Base-by-base conservation (phyloP, 2,329 filamentous ascomycete genomes). In the Clarireedia homoeocarpa region DNA sequence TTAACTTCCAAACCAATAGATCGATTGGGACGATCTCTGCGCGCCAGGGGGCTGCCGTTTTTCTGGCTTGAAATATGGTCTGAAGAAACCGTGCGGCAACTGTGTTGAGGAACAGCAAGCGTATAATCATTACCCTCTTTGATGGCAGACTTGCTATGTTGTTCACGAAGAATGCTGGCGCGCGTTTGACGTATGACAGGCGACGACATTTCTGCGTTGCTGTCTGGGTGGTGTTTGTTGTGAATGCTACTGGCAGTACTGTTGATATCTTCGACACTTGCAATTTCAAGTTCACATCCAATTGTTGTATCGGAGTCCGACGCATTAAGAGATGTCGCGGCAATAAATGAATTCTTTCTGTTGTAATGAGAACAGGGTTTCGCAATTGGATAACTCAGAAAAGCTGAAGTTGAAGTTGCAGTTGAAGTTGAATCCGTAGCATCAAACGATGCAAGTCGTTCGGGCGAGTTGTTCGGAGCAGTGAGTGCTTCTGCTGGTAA, bases 341-440 rank as follows among this genome's bases (percentile, higher is more conserved):
- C 2, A 47, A 47, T 3, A 5, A 4, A 26, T 14, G 12, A 15
- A 24, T 27, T 14, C 4, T n/a, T 50, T 23, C 17, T 38, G 46
- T 12, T 44, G 45, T 23, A 49, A 38, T 14, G 30, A 34, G 30
- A 34, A 34, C 4, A 34, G 3, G 10, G 10, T 34, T 34, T 34
- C 9, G 14, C 30, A 14, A 49, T 40, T 14, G 45, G 24, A 24
- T 49, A 40, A 40, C 34, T 39, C 24, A 45, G 44, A 36, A 27
- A 45, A 34, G 45, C 17, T 9, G 47, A 55, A 51, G 20, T 51
- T 1, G 49, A 20, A 20, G 20, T 20, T 20, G 20, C 2, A 20
- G 20, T 26, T 7, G 47, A 55, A 50, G 20, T 51, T 1, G 49
- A 30, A 45, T 51, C 47, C 12, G 46, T 55, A 15, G 53, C 53